Conservation (phyloP, 1,284 basidiomycete genomes). For the Peniophora sp. region DNA sequence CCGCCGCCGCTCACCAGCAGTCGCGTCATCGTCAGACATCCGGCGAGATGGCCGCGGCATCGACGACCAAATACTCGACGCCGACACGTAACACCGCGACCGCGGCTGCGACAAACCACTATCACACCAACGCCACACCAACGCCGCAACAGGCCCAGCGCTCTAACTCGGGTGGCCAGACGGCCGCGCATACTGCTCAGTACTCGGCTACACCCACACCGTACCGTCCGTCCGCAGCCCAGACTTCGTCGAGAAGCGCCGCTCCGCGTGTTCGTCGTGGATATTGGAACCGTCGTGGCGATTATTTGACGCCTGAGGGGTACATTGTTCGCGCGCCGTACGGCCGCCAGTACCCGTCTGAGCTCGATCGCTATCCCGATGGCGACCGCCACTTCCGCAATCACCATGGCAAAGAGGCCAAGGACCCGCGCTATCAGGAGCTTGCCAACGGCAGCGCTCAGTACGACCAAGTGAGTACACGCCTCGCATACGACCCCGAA, state of each 20-base stretch:
- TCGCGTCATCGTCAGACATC: not conserved
- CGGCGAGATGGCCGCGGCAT: no score
- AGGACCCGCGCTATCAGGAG: constrained; percentile 18
- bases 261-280: constrained; percentile 35
- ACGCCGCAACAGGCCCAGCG: not conserved
- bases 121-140: not conserved
- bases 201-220: not conserved
- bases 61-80: not conserved
- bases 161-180: not conserved
- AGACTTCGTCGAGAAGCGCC: not conserved
- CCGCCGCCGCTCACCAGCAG: not conserved
- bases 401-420: constrained; percentile 32
- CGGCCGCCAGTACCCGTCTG: constrained; percentile 41
- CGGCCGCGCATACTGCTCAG: not conserved
- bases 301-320: constrained; percentile 46
- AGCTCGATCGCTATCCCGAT: constrained; percentile 49
- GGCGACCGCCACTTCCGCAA: constrained; percentile 45
- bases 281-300: constrained; percentile 63
- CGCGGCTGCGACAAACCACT: not conserved
- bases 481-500: no score
- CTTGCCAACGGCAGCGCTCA: not conserved
- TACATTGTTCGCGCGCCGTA: constrained; percentile 58
- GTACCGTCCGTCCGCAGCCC: not conserved
- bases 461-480: no score
- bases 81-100: not conserved